These are phyloP conservation scores for Anisodus tanguticus DNA, from an alignment of 257 asterid genomes.

Conservation along the genomic window DNA sequence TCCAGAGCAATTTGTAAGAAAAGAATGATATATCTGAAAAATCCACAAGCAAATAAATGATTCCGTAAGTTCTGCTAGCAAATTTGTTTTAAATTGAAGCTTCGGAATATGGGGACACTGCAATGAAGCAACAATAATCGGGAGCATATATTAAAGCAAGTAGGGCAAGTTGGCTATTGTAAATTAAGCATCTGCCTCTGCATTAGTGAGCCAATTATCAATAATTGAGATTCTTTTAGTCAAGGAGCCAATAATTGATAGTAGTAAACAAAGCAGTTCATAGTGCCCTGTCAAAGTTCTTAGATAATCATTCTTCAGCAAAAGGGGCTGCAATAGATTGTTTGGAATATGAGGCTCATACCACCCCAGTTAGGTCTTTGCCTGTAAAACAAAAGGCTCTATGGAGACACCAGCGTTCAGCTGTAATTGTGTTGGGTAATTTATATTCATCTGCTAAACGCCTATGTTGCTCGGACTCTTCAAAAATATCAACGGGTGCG, in stretches of 20 bases:
- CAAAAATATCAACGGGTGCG: background rate
- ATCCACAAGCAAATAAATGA: background rate
- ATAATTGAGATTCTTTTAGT: background rate
- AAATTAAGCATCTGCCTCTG: background rate
- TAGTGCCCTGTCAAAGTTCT: background rate
- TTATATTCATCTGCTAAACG: constrained; percentile 10
- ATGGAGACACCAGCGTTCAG: background rate
- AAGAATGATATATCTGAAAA: background rate
- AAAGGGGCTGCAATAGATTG: background rate
- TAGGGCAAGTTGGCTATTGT: background rate
- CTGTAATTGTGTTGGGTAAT: background rate
- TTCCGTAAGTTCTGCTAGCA: background rate
- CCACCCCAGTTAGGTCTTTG: background rate
- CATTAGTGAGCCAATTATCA: background rate
- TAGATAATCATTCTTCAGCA: too few relatives aligned
- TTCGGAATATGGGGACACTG: background rate
- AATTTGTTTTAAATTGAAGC: background rate
- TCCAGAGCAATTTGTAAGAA: background rate
- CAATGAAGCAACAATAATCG: background rate
- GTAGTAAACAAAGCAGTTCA: background rate
- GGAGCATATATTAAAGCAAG: background rate
- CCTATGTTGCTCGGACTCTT: too few relatives aligned
- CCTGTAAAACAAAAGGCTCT: background rate
- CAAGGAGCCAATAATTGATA: background rate
- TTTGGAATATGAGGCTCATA: background rate